Conservation (phyloP, 768 basidiomycete species). For the Hericium coralloides region DNA sequence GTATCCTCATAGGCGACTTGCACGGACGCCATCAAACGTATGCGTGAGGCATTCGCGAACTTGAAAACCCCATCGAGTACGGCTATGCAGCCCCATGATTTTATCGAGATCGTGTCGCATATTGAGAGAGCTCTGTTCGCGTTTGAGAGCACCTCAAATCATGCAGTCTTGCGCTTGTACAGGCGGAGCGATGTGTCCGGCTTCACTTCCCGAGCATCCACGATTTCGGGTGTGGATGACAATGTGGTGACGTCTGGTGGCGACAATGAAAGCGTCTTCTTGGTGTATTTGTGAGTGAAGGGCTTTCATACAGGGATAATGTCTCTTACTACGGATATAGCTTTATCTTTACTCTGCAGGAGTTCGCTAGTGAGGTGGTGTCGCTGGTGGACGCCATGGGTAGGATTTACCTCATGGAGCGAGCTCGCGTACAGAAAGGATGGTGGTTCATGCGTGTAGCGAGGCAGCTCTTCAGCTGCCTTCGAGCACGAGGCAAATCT, state of each 20-base stretch:
- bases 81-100: constrained; percentile 46
- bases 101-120: constrained; percentile 50
- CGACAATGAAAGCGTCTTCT: constrained; percentile 78
- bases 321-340: constrained; percentile 29
- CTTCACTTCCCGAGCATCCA: constrained; percentile 15
- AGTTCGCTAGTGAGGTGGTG: constrained; percentile 79
- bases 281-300: constrained; percentile 82
- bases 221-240: constrained; percentile 22
- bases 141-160: constrained; percentile 79
- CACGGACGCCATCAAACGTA: constrained; percentile 46
- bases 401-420: constrained; percentile 63
- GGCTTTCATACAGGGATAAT: background rate
- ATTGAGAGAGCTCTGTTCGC: constrained; percentile 62
- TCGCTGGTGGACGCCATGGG: constrained; percentile 80
- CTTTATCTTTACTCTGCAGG: constrained; percentile 94
- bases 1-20: constrained; percentile 42
- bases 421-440: constrained; percentile 28
- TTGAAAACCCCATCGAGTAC: constrained; percentile 23
- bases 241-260: constrained; percentile 28
- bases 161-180: constrained; percentile 74
- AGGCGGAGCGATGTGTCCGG: constrained; percentile 33
- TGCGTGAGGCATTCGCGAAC: constrained; percentile 58
- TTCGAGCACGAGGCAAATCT: background rate
- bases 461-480: constrained; percentile 3
- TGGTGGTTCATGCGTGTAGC: constrained; percentile 32